These are phyloP conservation scores for Neurospora pannonica DNA, from an alignment of 495 filamentous ascomycete species.

Conservation along the genomic window DNA sequence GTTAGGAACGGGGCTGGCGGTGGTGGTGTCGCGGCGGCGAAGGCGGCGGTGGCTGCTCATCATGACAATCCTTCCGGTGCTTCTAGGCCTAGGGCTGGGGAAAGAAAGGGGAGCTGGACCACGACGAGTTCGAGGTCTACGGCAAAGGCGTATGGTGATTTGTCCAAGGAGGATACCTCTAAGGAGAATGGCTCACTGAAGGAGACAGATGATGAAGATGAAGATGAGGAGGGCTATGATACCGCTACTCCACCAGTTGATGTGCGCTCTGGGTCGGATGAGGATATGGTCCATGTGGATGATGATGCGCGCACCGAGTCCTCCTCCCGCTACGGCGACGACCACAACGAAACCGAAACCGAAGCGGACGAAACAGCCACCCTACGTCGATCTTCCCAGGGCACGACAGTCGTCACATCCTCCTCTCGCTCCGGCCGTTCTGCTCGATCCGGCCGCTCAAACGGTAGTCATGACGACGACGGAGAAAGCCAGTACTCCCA, in stretches of 20 bases:
- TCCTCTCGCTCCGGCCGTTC: constrained; percentile 20
- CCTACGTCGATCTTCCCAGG: constrained; percentile 21
- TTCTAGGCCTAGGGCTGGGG: background rate
- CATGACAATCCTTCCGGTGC: background rate
- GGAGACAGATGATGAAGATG: constrained; percentile 3
- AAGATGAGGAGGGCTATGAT: constrained; percentile 4
- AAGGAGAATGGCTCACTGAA: too few species aligned
- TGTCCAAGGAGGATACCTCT: constrained; percentile 28
- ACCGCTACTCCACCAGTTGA: background rate
- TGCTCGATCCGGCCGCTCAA: background rate
- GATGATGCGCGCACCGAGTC: background rate
- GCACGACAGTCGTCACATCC: constrained; percentile 47
- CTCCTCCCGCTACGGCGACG: background rate
- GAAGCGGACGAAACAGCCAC: constrained; percentile 15
- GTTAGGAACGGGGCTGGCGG: constrained; percentile 59
- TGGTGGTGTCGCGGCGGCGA: constrained; percentile 19
- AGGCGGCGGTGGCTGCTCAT: background rate
- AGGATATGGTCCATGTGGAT: background rate
- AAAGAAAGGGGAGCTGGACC: background rate
- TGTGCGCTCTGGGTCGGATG: background rate
- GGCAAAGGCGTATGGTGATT: constrained; percentile 37
- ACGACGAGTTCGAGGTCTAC: constrained; percentile 31
- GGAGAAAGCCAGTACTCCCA: background rate
- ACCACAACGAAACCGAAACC: constrained; percentile 1
- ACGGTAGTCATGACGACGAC: background rate